Evolutionary conservation across 495 filamentous ascomycete genomes (phyloP), one percentile per base, ranked within the genome.

Genomic region (Hyaloscypha finlandica): DNA sequence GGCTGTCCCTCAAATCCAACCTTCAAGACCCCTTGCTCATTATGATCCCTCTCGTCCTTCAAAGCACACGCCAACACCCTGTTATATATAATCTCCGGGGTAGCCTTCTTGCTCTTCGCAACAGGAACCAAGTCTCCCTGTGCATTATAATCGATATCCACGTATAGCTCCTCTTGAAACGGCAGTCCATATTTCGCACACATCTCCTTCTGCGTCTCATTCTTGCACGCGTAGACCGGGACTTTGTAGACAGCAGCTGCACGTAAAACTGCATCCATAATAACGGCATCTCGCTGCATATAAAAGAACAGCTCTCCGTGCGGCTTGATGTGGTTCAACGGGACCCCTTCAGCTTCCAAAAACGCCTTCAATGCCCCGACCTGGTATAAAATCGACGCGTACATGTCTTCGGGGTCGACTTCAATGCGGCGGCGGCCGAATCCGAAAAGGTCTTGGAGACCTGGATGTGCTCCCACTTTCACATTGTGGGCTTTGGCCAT

Each of bases 341-440:
- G 77, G 4, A 87, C 74, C 8, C 76, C 81, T 71, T 88, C 86
- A 0, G 77, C 77, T 31, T 85, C 80, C 19, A 88, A 73, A 58
- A 88, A 85, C 4, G 71, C 87, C 37, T 85, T 80, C 4, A 88
- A 75, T 0, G 87, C 85, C 0, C 86, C 86, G 51, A 88, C 80
- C 69, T 88, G 86, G 70, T 87, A 87, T n/a, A 86, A 66, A 2
- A 81, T 80, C 52, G 81, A 79, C 0, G 86, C 86, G 3, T 82
- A 86, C 61, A 85, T 75, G 58, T 89, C 86, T 22, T 86, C 84
- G 2, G 84, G 77, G 0, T 70, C 71, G 11, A 88, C 73, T 62
- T 83, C 81, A 74, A 88, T 87, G 59, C 83, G 79, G 5, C 86
- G 80, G 25, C 86, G 74, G 2, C 87, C 87, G 68, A 89, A 89